phyloP scores from a whole-genome alignment of 2,329 filamentous ascomycete genomes.

The Hymenoscyphus linearis region DNA sequence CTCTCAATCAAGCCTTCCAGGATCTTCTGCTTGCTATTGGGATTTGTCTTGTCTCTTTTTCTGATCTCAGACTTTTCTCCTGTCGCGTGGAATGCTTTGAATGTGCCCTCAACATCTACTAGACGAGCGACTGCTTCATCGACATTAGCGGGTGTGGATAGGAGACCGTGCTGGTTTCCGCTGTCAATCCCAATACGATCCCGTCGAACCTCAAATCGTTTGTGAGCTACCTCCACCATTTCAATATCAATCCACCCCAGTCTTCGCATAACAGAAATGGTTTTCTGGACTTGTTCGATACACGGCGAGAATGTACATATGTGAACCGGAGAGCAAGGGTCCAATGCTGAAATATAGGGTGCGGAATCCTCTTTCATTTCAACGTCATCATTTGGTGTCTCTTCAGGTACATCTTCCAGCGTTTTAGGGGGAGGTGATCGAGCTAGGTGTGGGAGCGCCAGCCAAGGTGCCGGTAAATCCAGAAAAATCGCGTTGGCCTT shows the following conservation, averaged over 20 bases:
- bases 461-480: slow-evolving; percentile 76
- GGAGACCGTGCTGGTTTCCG: slow-evolving; percentile 50
- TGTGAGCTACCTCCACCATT: slow-evolving; percentile 85
- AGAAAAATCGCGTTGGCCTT: slow-evolving; percentile 69
- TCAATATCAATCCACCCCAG: slow-evolving; percentile 87
- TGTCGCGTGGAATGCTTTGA: slow-evolving; percentile 55
- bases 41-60: slow-evolving; percentile 32
- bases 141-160: slow-evolving; percentile 61
- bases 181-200: slow-evolving; percentile 70
- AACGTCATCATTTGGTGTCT: background rate
- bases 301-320: slow-evolving; percentile 96
- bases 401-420: slow-evolving; percentile 6
- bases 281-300: slow-evolving; percentile 90
- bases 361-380: slow-evolving; percentile 12
- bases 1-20: slow-evolving; percentile 33
- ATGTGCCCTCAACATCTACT: slow-evolving; percentile 65
- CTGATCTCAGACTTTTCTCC: slow-evolving; percentile 26
- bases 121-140: slow-evolving; percentile 72
- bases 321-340: slow-evolving; percentile 65
- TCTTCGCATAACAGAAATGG: slow-evolving; percentile 72
- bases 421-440: slow-evolving; percentile 39
- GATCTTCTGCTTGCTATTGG: slow-evolving; percentile 31
- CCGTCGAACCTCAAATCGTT: slow-evolving; percentile 72
- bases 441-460: slow-evolving; percentile 70
- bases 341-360: slow-evolving; percentile 57